Conservation (phyloP, 768 basidiomycete genomes). For the Russula sp. region DNA sequence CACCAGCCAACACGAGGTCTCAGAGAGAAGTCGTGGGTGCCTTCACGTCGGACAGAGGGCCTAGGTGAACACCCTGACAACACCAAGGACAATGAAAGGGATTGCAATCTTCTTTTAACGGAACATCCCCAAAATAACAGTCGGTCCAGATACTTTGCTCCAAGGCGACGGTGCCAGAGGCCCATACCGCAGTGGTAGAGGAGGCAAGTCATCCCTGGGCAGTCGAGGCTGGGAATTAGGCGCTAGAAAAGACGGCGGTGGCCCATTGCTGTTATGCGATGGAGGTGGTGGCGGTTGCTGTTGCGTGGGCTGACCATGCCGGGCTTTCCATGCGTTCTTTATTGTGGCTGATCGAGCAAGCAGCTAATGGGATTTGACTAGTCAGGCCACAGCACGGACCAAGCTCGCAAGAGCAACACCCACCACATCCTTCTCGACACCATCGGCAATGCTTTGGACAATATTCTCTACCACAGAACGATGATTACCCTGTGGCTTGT, state of each 20-base stretch:
- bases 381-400: background rate
- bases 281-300: constrained; percentile 20
- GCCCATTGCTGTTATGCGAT: constrained; percentile 23
- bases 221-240: constrained; percentile 23
- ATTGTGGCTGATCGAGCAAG: constrained; percentile 56
- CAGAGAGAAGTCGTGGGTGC: background rate
- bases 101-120: constrained; percentile 35
- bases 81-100: background rate
- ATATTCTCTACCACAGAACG: constrained; percentile 78
- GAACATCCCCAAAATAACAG: constrained; percentile 54
- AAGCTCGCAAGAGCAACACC: constrained; percentile 25
- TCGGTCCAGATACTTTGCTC: constrained; percentile 71
- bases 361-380: constrained; percentile 38
- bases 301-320: constrained; percentile 31
- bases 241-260: constrained; percentile 17
- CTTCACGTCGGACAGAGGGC: background rate
- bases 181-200: constrained; percentile 50
- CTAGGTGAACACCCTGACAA: background rate
- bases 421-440: constrained; percentile 84
- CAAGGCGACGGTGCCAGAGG: constrained; percentile 55
- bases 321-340: constrained; percentile 68
- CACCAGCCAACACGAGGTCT: background rate
- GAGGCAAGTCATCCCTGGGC: constrained; percentile 4
- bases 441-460: constrained; percentile 86
- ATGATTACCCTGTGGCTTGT: constrained; percentile 92